Conservation (phyloP, 2,329 filamentous ascomycete genomes). For the Didymella arachidicola region DNA sequence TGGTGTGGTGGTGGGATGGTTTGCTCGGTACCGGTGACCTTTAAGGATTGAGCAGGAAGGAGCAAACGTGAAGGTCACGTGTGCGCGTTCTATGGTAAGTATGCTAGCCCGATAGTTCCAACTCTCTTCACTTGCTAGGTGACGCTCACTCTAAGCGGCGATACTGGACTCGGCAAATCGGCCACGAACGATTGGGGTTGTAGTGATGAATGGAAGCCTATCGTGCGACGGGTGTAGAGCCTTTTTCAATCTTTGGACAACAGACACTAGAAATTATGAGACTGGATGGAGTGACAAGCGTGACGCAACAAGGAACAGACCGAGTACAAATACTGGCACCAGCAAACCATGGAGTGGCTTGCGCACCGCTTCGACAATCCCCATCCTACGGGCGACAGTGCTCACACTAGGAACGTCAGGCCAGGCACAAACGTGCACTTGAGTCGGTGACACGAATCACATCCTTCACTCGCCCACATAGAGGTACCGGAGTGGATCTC, state of each 20-base stretch:
- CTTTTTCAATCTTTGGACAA: constrained; percentile 19
- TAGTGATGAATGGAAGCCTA: constrained; percentile 5
- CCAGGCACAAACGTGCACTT: constrained; percentile 34
- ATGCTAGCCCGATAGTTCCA: constrained; percentile 6
- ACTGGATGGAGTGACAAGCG: constrained; percentile 22
- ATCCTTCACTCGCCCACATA: constrained; percentile 16
- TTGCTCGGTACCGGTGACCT: constrained; percentile 17
- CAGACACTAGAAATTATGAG: constrained; percentile 24
- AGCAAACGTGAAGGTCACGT: constrained; percentile 19
- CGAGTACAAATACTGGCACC: constrained; percentile 37
- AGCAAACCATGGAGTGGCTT: constrained; percentile 17
- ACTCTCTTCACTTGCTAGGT: constrained; percentile 19
- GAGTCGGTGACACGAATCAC: constrained; percentile 38
- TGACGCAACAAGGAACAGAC: constrained; percentile 34
- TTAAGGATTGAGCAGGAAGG: constrained; percentile 23
- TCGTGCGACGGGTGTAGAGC: constrained; percentile 18
- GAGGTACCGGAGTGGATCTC: constrained; percentile 28
- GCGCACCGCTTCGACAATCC: constrained; percentile 28
- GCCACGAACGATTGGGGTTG: constrained; percentile 1
- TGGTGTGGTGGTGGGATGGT: neutral
- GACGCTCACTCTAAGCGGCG: constrained; percentile 4
- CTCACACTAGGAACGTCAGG: constrained; percentile 31
- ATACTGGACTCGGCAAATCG: constrained; percentile 8
- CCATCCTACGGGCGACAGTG: constrained; percentile 34
- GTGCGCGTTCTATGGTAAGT: constrained; percentile 2